Evolutionary conservation across 306 rosid genomes (phyloP), one percentile per base, ranked within the genome.

Genomic region (Rosa chinensis): DNA sequence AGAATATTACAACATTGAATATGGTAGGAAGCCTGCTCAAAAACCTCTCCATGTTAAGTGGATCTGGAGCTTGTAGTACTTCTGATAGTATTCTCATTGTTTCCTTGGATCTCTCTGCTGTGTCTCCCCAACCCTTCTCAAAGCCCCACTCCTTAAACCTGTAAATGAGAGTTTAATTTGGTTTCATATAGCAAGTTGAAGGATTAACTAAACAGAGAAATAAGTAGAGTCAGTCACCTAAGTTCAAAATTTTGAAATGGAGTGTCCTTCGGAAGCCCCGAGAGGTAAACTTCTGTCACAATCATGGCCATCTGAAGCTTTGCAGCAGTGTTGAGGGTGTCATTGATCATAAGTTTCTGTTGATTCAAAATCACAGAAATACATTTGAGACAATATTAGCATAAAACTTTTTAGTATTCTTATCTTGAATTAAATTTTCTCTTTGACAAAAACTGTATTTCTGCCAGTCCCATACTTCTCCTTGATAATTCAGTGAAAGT

Each of bases 111-210:
- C 93, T 90, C 72, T 87, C 89, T 69, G 93, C 93, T 50, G 88
- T 88, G 43, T 90, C 94, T 75, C 97, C 98, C 98, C 98, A 94
- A 1, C 98, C 98, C 87, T 78, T 92, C 88, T 94, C 98, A 77
- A 94, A 94, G 2, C 98, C 98, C 97, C 98, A 92, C 66, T 94
- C 91, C 70, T 88, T 90, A 3, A 94, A 75, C 88, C 98, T 94
- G 85, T n/a, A 14, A 76, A 83, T 18, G 58, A 63, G 67, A 61
- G 62, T 16, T 42, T 25, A 25, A 25, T 25, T 73, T 59, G 49
- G 44, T 70, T 43, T 56, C 48, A 58, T 73, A 50, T 23, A 44
- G 8, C 78, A 43, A 35, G 45, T 75, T 47, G 10, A 1, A 67
- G 40, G 43, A 20, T 48, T 45, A 74, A 45, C 62, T 59, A 35